Base-by-base conservation (phyloP, 2,329 filamentous ascomycete genomes). In the Calonectria leucothoes region DNA sequence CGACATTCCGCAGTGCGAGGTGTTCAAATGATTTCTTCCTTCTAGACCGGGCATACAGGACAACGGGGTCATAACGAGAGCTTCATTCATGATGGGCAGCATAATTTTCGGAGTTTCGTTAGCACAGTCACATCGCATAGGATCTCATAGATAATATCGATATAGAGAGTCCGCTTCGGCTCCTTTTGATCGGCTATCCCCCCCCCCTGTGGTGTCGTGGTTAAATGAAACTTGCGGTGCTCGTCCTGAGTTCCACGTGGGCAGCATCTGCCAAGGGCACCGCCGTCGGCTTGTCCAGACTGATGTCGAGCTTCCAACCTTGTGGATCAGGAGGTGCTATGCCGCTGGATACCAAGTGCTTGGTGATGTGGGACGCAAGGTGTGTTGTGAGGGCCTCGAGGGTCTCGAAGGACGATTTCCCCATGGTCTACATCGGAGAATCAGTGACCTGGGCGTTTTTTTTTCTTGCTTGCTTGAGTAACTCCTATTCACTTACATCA, bases 251-350 rank as follows among this genome's bases (percentile, higher is more conserved):
- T 82, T 95, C 93, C 7, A 95, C 91, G 6, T 89, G 88, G 0
- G 94, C 93, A 14, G 91, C 92, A 76, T 95, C 93, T 2, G 94
- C 94, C 78, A 93, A 90, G 0, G 91, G 89, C 25, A 95, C 92
- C 0, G 94, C 94, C 15, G 93, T 91, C 3, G 94, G 94, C 85
- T 95, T 95, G 83, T 92, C 91, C 66, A 95, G 85, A 29, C 86
- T 86, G 45, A 95, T 87, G 73, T 87, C 89, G 65, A 95, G 85
- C 71, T 87, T 87, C 84, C 89, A 89, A 23, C 39, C 61, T 4
- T 49, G 31, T 20, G 45, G n/a, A 31, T 65, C 52, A 23, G 63
- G 29, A 31, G 66, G 33, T 3, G 33, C 55, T 33, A 12, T 42
- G 14, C 48, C 27, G 20, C 45, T 67, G 25, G 66, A 66, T n/a